A percentile compares a stretch with the other conserved stretches of the same genome.
phyloP scores from a whole-genome alignment of 1,284 basidiomycete genomes.

The Rhodofomes roseus region DNA sequence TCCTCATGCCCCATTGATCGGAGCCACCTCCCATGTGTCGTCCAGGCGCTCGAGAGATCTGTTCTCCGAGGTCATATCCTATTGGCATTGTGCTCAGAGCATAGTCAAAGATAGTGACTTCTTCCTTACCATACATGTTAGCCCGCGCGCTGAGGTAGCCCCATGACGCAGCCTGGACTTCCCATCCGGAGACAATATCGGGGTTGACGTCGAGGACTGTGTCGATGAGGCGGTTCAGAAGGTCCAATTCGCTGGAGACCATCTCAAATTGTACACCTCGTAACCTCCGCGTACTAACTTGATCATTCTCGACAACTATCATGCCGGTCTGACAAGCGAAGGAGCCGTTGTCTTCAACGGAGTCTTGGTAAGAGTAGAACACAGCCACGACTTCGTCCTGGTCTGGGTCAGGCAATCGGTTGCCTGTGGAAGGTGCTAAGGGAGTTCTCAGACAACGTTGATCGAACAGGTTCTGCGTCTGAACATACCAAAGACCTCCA shows the following conservation, averaged over 20 bases:
- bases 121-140: slow-evolving; percentile 50
- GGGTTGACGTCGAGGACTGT: slow-evolving; percentile 80
- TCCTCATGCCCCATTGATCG: slow-evolving; percentile 74
- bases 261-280: slow-evolving; percentile 48
- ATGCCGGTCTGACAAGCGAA: slow-evolving; percentile 50
- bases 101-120: background rate
- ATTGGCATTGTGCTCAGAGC: slow-evolving; percentile 8
- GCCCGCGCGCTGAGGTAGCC: slow-evolving; percentile 83
- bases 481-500: slow-evolving; percentile 80
- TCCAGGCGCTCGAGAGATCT: slow-evolving; percentile 66
- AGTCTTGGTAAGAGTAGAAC: slow-evolving; percentile 67
- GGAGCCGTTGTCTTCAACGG: slow-evolving; percentile 34
- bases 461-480: background rate
- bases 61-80: slow-evolving; percentile 68
- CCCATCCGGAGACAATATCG: slow-evolving; percentile 91
- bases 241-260: slow-evolving; percentile 74
- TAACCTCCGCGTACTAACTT: slow-evolving; percentile 37
- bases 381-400: slow-evolving; percentile 70
- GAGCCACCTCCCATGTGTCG: slow-evolving; percentile 35
- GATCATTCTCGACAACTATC: slow-evolving; percentile 49
- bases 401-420: slow-evolving; percentile 68
- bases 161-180: slow-evolving; percentile 88
- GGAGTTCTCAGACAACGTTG: background rate
- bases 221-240: slow-evolving; percentile 81
- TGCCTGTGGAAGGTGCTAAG: slow-evolving; percentile 60